phyloP scores from a whole-genome alignment of 495 filamentous ascomycete species.

The Trichoderma asperelloides region DNA sequence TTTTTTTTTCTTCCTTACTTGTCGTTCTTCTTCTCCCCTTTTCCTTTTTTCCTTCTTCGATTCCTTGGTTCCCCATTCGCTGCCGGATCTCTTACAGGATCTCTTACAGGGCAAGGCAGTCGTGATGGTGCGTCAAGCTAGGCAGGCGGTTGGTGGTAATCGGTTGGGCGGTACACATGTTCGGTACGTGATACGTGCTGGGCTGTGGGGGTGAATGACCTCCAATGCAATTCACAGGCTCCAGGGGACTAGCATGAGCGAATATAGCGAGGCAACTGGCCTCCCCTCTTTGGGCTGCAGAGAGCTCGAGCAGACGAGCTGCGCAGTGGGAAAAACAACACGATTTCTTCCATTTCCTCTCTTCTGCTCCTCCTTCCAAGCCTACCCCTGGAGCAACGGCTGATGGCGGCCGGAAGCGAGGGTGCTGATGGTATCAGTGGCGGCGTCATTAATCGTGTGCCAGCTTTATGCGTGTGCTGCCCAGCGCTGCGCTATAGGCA shows the following conservation, averaged over 20 bases:
- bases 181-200: conserved; percentile 2
- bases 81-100: background rate
- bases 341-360: background rate
- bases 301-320: background rate
- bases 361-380: background rate
- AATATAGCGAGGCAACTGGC: background rate
- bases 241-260: background rate
- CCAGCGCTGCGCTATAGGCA: background rate
- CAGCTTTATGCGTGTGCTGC: conserved; percentile 1
- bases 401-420: background rate
- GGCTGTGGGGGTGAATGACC: conserved; percentile 3
- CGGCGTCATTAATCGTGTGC: conserved; percentile 2
- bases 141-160: conserved; percentile 3
- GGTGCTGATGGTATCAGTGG: background rate
- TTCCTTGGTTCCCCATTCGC: too few species aligned
- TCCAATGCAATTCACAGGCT: background rate
- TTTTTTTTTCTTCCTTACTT: background rate
- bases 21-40: background rate
- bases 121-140: background rate
- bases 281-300: background rate
- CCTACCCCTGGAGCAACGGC: background rate
- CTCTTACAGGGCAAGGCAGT: background rate
- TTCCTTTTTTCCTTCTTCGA: background rate
- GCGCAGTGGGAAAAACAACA: background rate
- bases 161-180: background rate